Evolutionary conservation across 345 rosid species (phyloP), one percentile per base, ranked within the genome.

Genomic region (Luvunga scandens): DNA sequence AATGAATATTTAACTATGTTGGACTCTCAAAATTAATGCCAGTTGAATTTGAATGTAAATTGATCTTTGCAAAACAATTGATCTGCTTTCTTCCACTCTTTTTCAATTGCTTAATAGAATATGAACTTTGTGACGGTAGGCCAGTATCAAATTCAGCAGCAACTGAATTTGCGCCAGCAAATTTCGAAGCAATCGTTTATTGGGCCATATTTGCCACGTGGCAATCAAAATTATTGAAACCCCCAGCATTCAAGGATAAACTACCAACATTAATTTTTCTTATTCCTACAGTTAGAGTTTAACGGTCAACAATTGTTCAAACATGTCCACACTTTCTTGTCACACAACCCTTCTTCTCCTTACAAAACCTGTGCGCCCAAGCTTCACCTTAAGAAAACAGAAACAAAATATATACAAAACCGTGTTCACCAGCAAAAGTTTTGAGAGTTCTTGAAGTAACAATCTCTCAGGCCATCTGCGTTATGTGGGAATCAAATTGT

Each of bases 371-470:
- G 22, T 57, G 75, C 78, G 80, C 76, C 75, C 78, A 81, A 70
- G 55, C 59, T 25, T 78, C 67, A 34, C 77, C 66, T 38, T 34
- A 61, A 67, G 73, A 7, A 24, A 38, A 1, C 10, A 19, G 2
- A 8, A 30, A 64, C 33, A 31, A 4, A 31, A 64, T 1, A 30
- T 0, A 14, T 45, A 45, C 18, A 27, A 63, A 39, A 42, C 5
- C 12, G 3, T 6, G 27, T 38, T 39, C 5, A 75, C 9, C 69
- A 74, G 59, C 16, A 42, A 28, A 78, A 55, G 5, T 39, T 72
- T 77, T 78, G 62, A 69, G 13, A 62, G 62, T 74, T 78, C 56
- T 75, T 79, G 72, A 83, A 81, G 83, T 56, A 71, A 79, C 55
- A 71, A 79, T 57, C 81, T 56, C 64, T 48, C 72, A 77, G 72